Percentiles rank a stretch among this genome's conserved stretches.
phyloP scores from a whole-genome alignment of 805 yeast species.

The Wickerhamiella nectarea region DNA sequence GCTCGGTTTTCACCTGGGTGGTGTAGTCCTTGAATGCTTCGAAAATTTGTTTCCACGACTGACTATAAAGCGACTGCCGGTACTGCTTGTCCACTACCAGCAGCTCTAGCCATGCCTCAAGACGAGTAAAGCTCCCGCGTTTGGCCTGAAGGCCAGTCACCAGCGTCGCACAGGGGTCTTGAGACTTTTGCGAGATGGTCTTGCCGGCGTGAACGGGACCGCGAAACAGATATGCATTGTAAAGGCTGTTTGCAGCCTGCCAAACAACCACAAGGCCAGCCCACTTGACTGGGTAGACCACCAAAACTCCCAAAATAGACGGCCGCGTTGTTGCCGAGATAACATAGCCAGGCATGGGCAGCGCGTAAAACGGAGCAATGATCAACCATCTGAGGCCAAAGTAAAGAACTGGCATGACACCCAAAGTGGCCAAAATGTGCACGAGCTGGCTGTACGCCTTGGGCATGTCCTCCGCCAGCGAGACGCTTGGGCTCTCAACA shows the following conservation, averaged over 20 bases:
- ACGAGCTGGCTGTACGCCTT: not conserved
- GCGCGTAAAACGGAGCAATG: not conserved
- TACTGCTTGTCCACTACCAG: conserved; percentile 2
- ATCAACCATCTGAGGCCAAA: conserved; percentile 1
- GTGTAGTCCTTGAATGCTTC: conserved; percentile 9
- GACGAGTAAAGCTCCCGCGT: conserved; percentile 19
- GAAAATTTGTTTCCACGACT: conserved; percentile 24
- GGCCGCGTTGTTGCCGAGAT: conserved; percentile 6
- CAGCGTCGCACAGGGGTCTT: conserved; percentile 27
- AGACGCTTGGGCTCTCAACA: not conserved
- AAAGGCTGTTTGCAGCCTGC: conserved; percentile 21
- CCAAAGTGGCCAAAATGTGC: not conserved
- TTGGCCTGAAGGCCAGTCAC: conserved; percentile 25
- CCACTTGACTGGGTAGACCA: conserved; percentile 9
- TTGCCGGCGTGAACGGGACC: conserved; percentile 27
- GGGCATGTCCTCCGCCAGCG: not conserved
- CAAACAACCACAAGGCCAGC: conserved; percentile 18
- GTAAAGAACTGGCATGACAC: conserved; percentile 8
- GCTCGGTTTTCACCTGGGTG: not conserved
- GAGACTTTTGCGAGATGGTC: conserved; percentile 20
- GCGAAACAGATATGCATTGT: conserved; percentile 24
- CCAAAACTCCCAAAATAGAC: not conserved
- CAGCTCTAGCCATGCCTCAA: conserved; percentile 30
- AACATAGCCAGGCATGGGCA: not conserved
- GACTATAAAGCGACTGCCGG: not conserved